Percentiles rank a stretch among this genome's conserved stretches.
Conservation (phyloP, 2,329 filamentous ascomycete species). For the Colletotrichum plurivorum region DNA sequence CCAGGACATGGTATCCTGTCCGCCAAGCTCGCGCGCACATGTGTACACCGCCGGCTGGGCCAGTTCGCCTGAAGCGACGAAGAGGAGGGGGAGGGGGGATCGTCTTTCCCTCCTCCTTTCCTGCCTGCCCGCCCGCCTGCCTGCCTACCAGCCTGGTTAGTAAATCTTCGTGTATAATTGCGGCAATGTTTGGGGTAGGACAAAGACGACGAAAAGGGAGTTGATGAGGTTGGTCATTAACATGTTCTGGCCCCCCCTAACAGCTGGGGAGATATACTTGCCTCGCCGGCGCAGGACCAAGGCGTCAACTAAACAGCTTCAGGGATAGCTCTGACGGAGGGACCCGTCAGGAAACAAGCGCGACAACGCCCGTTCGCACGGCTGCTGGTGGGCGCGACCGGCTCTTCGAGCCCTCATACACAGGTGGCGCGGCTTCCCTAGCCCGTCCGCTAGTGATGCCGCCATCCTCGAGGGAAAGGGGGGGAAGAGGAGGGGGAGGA, state of each 20-base stretch:
- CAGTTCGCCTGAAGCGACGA: constrained; percentile 6
- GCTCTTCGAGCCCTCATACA: constrained; percentile 22
- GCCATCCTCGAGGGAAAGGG: constrained; percentile 11
- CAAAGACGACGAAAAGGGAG: too few species aligned
- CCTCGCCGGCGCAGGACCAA: background rate
- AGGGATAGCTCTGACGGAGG: background rate
- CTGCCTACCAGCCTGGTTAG: too few species aligned
- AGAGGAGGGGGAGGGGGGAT: background rate
- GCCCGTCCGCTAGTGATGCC: constrained; percentile 20
- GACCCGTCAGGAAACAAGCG: constrained; percentile 13
- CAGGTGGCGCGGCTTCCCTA: constrained; percentile 20
- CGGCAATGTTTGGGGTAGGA: too few species aligned
- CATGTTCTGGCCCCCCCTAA: background rate
- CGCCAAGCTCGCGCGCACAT: constrained; percentile 22
- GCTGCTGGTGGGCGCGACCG: constrained; percentile 4
- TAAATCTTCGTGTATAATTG: too few species aligned
- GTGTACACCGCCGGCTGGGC: background rate
- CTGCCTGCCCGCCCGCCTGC: too few species aligned
- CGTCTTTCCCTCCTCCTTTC: too few species aligned
- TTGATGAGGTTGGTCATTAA: too few species aligned
- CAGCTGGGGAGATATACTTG: background rate
- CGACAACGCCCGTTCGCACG: background rate
- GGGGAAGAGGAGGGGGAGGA: constrained; percentile 3
- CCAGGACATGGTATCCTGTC: background rate
- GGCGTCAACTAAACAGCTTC: constrained; percentile 1